These are phyloP conservation scores for Jackrogersella minutella DNA, from an alignment of 495 filamentous ascomycete species.

Conservation along the genomic window DNA sequence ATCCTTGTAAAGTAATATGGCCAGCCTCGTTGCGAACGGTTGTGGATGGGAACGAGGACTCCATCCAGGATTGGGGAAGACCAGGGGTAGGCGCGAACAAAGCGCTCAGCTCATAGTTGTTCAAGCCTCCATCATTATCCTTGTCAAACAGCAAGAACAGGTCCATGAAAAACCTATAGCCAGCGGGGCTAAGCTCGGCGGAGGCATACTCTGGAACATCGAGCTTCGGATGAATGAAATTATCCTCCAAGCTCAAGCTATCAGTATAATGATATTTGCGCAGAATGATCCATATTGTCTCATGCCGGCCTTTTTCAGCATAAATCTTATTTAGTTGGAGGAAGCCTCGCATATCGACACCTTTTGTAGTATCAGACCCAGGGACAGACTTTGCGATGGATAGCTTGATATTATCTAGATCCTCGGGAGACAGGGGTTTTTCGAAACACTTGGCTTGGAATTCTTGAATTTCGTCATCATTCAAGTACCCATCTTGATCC, in stretches of 20 bases:
- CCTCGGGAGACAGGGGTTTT: slow-evolving; percentile 77
- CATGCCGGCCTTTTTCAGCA: slow-evolving; percentile 96
- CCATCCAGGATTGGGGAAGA: slow-evolving; percentile 82
- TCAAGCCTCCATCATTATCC: slow-evolving; percentile 95
- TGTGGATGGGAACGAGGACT: slow-evolving; percentile 86
- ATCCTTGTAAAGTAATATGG: slow-evolving; percentile 94
- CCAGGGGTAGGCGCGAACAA: slow-evolving; percentile 95
- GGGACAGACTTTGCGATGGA: slow-evolving; percentile 74
- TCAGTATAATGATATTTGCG: slow-evolving; percentile 98
- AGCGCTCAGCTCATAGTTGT: slow-evolving; percentile 79
- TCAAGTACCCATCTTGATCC: slow-evolving; percentile 94
- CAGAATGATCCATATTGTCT: slow-evolving; percentile 96
- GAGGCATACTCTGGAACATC: slow-evolving; percentile 91
- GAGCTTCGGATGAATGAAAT: slow-evolving; percentile 90
- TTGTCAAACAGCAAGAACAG: slow-evolving; percentile 94
- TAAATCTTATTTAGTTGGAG: slow-evolving; percentile 92
- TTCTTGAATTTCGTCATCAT: slow-evolving; percentile 86
- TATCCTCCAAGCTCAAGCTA: slow-evolving; percentile 86
- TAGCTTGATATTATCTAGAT: slow-evolving; percentile 87
- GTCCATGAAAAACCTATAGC: slow-evolving; percentile 97
- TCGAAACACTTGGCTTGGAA: slow-evolving; percentile 93
- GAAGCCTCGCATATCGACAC: slow-evolving; percentile 83
- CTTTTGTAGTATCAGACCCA: slow-evolving; percentile 69
- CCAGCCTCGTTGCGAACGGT: slow-evolving; percentile 95
- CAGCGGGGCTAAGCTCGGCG: slow-evolving; percentile 91